phyloP scores from a whole-genome alignment of 2,329 filamentous ascomycete species.

The Albifimbria verrucaria region DNA sequence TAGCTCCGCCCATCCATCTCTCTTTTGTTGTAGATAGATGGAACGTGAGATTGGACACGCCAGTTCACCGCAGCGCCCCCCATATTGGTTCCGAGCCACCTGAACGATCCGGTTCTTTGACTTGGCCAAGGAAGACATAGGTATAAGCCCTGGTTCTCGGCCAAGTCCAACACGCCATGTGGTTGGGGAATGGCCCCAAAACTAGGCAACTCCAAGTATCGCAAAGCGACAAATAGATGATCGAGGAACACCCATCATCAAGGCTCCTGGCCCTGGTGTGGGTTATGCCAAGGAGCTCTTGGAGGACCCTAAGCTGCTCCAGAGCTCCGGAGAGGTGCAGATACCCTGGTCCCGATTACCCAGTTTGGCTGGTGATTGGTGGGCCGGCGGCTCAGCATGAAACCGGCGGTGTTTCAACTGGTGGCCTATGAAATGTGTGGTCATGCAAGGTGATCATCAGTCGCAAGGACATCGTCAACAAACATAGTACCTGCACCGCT shows the following conservation, averaged over 20 bases:
- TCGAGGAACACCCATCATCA: no score
- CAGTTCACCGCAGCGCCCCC: neutral
- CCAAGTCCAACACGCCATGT: no score
- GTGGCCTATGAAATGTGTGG: neutral
- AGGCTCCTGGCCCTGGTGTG: neutral
- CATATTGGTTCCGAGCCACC: neutral
- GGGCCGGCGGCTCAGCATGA: constrained; percentile 14
- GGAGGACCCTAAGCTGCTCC: neutral
- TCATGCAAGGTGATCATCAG: neutral
- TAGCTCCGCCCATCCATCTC: neutral
- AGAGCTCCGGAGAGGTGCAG: neutral
- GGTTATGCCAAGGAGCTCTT: neutral
- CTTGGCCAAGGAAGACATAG: no score
- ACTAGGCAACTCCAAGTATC: neutral
- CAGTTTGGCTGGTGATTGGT: constrained; percentile 11
- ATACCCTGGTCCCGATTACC: neutral
- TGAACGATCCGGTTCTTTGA: neutral
- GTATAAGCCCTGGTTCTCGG: no score
- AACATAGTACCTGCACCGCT: neutral
- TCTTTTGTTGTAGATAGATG: neutral
- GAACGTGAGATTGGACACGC: neutral
- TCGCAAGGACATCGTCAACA: neutral
- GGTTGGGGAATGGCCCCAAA: no score
- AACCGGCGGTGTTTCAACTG: constrained; percentile 20
- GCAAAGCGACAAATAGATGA: neutral